Base-by-base conservation (phyloP, 306 rosid genomes). In the Glycine tomentella region DNA sequence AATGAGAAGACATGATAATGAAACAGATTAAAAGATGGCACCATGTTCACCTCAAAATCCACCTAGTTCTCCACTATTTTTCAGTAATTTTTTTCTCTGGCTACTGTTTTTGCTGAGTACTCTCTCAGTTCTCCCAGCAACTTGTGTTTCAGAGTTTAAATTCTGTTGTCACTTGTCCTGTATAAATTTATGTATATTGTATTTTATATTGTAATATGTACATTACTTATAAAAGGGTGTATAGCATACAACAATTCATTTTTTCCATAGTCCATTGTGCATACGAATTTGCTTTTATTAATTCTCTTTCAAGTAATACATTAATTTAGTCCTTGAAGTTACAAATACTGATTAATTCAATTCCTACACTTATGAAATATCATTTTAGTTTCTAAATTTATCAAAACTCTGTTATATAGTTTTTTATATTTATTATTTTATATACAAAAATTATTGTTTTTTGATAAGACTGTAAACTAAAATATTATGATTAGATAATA, bases 41-140 rank as follows among this genome's bases (percentile, higher is more conserved):
- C 62, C 31, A 12, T 73, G 46, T 51, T 62, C 74, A 51, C 49
- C 38, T 77, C 70, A 72, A 67, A 42, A 65, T 16, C 66, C 44
- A 20, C 62, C 56, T 14, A 10, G 11, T 79, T 81, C 34, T 45
- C 7, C 48, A 73, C 58, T 58, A 17, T 17, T 83, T 80, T 75
- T 72, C 59, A 72, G 34, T 76, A 78, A 31, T 11, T 80, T 71
- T 83, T 72, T 73, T 65, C 77, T 86, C 85, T 76, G 81, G 61
- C 48, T 34, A 13, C 34, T 72, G 70, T 82, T 78, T 87, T 87
- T 84, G 86, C 90, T 87, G 90, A 78, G 88, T 78, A 31, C n/a
- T 56, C 12, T 40, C 86, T 87, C 87, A 87, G 85, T 83, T 87
- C 56, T 72, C 62, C 15, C 76, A 73, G 12, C 64, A 6, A 42